These are phyloP conservation scores for Aspergillus sp. DNA, from an alignment of 2,329 filamentous ascomycete species.

Conservation along the genomic window DNA sequence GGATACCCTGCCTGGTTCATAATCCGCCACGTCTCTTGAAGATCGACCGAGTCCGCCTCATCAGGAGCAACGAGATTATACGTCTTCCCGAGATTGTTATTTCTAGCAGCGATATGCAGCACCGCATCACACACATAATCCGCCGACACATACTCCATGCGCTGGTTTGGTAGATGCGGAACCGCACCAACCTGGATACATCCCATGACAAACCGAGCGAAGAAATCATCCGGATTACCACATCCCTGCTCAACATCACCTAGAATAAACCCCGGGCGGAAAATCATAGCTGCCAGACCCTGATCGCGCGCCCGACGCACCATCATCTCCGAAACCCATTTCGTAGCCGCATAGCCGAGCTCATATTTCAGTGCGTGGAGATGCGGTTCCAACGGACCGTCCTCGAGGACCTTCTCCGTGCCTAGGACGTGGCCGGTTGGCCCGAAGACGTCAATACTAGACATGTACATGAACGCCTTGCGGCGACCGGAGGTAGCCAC, in stretches of 20 bases:
- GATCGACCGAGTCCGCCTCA: slow-evolving; percentile 8
- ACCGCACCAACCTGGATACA: slow-evolving; percentile 66
- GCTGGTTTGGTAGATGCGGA: slow-evolving; percentile 15
- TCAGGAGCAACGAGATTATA: slow-evolving; percentile 18
- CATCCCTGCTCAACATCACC: slow-evolving; percentile 65
- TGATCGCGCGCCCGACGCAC: slow-evolving; percentile 71
- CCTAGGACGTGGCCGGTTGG: slow-evolving; percentile 13
- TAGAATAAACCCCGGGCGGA: slow-evolving; percentile 77
- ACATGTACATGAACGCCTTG: slow-evolving; percentile 22
- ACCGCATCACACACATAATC: slow-evolving; percentile 17
- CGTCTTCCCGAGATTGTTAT: slow-evolving; percentile 14
- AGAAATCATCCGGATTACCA: slow-evolving; percentile 75
- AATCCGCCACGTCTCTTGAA: slow-evolving; percentile 11
- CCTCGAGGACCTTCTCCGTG: slow-evolving; percentile 8
- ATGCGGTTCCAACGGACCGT: slow-evolving; percentile 16
- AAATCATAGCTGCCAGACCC: slow-evolving; percentile 68
- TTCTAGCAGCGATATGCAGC: slow-evolving; percentile 15
- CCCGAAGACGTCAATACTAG: slow-evolving; percentile 20
- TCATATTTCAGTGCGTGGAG: slow-evolving; percentile 47
- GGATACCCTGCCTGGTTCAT: slow-evolving; percentile 10
- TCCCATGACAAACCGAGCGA: slow-evolving; percentile 77
- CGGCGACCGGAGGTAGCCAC: slow-evolving; percentile 58
- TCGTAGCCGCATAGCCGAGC: slow-evolving; percentile 81
- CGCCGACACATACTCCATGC: slow-evolving; percentile 18
- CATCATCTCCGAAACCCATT: slow-evolving; percentile 71